A percentile compares a stretch with the other conserved stretches of the same genome.
These are phyloP conservation scores for Malus hybrid DNA, from an alignment of 331 rosid genomes.

Conservation along the genomic window DNA sequence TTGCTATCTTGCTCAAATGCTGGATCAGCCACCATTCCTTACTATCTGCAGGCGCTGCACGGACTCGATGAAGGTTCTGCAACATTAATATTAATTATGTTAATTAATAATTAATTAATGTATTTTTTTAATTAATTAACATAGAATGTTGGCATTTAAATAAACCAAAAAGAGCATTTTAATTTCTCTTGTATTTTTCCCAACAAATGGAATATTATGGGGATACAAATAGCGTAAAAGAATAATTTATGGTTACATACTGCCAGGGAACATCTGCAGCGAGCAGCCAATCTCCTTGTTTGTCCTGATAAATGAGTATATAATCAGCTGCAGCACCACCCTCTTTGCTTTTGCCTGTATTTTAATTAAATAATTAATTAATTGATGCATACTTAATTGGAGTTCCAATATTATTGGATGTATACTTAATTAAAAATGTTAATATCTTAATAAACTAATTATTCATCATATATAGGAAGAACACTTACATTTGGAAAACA, in stretches of 20 bases:
- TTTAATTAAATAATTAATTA: background rate
- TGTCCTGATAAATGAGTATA: conserved; percentile 51
- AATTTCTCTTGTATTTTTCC: no score
- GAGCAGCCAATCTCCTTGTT: conserved; percentile 64
- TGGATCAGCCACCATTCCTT: conserved; percentile 23
- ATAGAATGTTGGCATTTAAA: no score
- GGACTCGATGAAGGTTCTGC: conserved; percentile 56
- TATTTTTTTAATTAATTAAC: background rate
- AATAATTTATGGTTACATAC: conserved; percentile 27
- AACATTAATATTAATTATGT: conserved; percentile 10
- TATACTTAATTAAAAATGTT: no score
- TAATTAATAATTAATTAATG: no score
- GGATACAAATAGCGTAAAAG: background rate
- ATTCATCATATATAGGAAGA: no score
- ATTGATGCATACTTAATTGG: background rate
- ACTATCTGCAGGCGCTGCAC: conserved; percentile 55
- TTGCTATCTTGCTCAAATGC: background rate
- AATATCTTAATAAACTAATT: no score
- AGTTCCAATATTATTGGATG: no score
- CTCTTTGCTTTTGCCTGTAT: conserved; percentile 7
- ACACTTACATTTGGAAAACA: conserved; percentile 52
- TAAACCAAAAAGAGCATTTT: no score
- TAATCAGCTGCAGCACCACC: conserved; percentile 16
- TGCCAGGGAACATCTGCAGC: conserved; percentile 74
- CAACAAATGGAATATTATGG: background rate